A percentile compares a stretch with the other conserved stretches of the same genome.
These are phyloP conservation scores for Kwoniella mangroviensis DNA, from an alignment of 768 basidiomycete species.

Conservation along the genomic window DNA sequence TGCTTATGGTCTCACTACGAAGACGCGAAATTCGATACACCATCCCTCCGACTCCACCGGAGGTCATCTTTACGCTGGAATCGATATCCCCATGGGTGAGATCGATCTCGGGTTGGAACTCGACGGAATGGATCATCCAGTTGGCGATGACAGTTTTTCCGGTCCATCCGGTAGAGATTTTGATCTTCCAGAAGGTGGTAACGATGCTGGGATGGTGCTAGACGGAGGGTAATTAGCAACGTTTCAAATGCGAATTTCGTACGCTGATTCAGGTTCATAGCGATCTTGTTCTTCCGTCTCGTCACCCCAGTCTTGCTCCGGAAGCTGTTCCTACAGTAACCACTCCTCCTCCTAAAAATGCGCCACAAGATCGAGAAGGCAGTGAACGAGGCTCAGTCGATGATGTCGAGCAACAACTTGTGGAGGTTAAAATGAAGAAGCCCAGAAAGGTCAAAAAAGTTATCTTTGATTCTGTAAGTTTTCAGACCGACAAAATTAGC, in stretches of 20 bases:
- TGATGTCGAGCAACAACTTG: constrained; percentile 16
- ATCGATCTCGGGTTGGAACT: constrained; percentile 31
- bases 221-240: background rate
- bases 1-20: constrained; percentile 9
- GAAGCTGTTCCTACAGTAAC: background rate
- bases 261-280: background rate
- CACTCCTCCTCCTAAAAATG: background rate
- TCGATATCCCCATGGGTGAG: constrained; percentile 27
- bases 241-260: background rate
- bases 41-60: constrained; percentile 30
- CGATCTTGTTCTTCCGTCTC: background rate
- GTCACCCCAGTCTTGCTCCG: constrained; percentile 4
- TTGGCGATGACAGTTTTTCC: constrained; percentile 29
- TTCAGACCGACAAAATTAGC: constrained; percentile 12
- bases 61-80: constrained; percentile 12
- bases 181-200: constrained; percentile 15
- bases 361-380: background rate
- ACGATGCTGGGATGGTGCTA: background rate
- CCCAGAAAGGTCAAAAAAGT: constrained; percentile 25
- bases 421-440: constrained; percentile 15
- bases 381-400: constrained; percentile 8
- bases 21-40: constrained; percentile 27
- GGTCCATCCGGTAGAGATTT: constrained; percentile 28
- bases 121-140: background rate
- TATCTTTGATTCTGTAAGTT: constrained; percentile 24